phyloP scores from a whole-genome alignment of 73 alveolate genomes.

The Paramecium tetraurelia region DNA sequence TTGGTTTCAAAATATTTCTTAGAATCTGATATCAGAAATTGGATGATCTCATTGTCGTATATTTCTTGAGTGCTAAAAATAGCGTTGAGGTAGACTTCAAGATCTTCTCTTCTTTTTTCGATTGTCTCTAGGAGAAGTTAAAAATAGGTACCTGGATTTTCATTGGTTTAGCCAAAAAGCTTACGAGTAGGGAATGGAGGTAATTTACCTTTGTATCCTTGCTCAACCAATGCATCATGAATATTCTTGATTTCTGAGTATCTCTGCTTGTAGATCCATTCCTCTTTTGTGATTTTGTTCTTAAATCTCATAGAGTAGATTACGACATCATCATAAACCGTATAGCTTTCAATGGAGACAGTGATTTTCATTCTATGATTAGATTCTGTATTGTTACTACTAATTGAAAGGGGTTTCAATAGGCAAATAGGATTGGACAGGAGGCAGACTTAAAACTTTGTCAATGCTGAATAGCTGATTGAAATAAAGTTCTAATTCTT shows the following conservation, averaged over 20 bases:
- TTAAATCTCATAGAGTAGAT: constrained; percentile 13
- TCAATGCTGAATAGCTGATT: constrained; percentile 5
- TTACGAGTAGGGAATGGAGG: constrained; percentile 29
- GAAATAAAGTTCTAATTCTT: background rate
- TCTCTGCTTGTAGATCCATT: constrained; percentile 8
- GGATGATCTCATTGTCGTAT: background rate
- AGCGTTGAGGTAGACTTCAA: constrained; percentile 3
- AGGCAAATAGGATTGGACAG: background rate
- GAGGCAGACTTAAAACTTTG: background rate
- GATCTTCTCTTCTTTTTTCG: constrained; percentile 32
- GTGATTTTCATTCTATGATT: background rate
- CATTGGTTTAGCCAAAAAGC: background rate
- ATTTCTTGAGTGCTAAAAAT: constrained; percentile 7
- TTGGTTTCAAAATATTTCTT: background rate
- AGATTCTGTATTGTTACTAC: background rate
- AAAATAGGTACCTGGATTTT: constrained; percentile 6
- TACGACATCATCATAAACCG: constrained; percentile 43
- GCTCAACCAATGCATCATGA: background rate
- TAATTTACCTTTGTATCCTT: background rate
- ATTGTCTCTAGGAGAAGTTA: background rate
- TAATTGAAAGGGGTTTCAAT: background rate
- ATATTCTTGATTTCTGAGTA: constrained; percentile 34
- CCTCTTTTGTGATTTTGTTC: background rate
- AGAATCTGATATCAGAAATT: constrained; percentile 1
- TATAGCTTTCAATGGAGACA: background rate